Evolutionary conservation across 305 asterid genomes (phyloP), one percentile per base, ranked within the genome.

Genomic region (Fraxinus ornus): DNA sequence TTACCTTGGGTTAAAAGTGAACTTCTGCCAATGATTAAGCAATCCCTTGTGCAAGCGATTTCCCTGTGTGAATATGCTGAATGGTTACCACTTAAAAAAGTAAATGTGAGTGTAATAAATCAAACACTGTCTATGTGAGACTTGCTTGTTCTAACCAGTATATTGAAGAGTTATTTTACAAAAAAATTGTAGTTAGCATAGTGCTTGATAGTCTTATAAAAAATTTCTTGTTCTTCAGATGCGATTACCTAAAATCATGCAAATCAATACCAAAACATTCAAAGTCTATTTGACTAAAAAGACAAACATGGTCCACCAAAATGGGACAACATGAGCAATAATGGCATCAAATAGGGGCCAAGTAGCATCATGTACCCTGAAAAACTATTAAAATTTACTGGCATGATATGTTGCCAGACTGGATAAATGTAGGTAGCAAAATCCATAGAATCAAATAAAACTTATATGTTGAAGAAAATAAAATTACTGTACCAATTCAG

Each of bases 1-100:
- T 87, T 91, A 96, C 98, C 98, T 96, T 1, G 99, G 97, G 86
- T 96, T 96, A 79, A 96, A 96, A 83, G 98, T 94, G 89, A 94
- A 96, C 85, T 94, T 96, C 90, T 91, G 98, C 97, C 97, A 96
- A 88, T 96, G 99, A 89, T 88, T 92, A 87, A 91, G 84, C 83
- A 96, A 89, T 83, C 93, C 98, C 91, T 93, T 94, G 81, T 96
- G 97, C 87, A 96, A 90, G 84, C 99, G 98, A 83, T 90, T 93
- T 76, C 99, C 99, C 99, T 95, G 89, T 7, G 84, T 77, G 66
- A 85, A 83, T 78, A 84, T 74, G 85, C 36, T 83, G 30, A 64
- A 22, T 64, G 32, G 73, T 64, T 24, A 64, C 35, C 35, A 64
- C 35, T 64, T 64, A 0, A 64, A 21, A 64, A 64, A 0, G 30